Evolutionary conservation across 1,284 basidiomycete genomes (phyloP).

Genomic region (Wolfiporia cocos): DNA sequence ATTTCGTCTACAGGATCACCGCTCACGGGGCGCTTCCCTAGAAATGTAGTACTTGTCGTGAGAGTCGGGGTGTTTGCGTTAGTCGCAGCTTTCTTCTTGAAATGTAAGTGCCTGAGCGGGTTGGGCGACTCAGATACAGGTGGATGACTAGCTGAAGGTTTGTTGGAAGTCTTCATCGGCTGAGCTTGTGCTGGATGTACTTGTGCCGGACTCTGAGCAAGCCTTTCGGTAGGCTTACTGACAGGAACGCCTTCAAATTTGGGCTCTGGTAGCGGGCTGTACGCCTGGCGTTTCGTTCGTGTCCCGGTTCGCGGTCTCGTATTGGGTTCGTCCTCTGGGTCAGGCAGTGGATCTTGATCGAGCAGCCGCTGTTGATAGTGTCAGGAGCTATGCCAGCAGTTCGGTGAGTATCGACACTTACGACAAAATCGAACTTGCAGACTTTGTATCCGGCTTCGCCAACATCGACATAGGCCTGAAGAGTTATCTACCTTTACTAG

Average conservation of each 20-base stretch:
- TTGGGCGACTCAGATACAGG: no score
- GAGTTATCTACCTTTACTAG: background rate
- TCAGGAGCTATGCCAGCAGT: background rate
- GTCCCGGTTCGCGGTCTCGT: slow-evolving; percentile 1
- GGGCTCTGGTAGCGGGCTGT: slow-evolving; percentile 5
- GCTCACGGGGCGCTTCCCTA: no score
- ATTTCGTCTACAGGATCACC: no score
- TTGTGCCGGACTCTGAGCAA: no score
- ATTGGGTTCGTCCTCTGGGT: slow-evolving; percentile 6
- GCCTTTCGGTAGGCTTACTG: no score
- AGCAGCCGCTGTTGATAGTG: slow-evolving; percentile 11
- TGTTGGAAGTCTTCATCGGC: no score
- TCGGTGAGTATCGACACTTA: slow-evolving; percentile 1
- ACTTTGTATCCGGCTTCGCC: slow-evolving; percentile 17
- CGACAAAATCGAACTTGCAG: slow-evolving; percentile 14
- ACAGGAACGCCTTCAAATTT: slow-evolving; percentile 4
- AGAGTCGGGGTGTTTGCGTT: no score
- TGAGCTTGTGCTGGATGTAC: no score
- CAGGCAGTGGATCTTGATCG: slow-evolving; percentile 13
- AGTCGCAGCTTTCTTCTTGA: no score
- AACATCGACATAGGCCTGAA: slow-evolving; percentile 14
- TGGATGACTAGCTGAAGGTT: no score
- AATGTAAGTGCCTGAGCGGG: no score
- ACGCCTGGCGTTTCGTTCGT: background rate
- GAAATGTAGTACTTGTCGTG: no score